Evolutionary conservation across 2,329 filamentous ascomycete species (phyloP), one percentile per base, ranked within the genome.

Genomic region (Pyricularia sp.): DNA sequence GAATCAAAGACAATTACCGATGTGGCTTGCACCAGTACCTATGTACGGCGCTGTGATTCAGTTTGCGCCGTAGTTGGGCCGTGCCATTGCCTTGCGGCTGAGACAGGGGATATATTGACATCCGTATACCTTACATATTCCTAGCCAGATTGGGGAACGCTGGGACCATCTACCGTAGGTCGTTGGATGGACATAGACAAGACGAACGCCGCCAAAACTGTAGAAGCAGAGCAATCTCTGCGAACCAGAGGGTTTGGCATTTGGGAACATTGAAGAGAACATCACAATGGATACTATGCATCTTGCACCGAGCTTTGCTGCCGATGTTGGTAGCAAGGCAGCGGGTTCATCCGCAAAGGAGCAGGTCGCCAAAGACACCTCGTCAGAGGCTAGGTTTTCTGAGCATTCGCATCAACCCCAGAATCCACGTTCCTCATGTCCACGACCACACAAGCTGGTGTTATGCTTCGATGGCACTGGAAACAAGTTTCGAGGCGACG

Each of bases 401-500:
- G 22, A 35, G 22, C 35, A 9, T 16, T 49, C 61, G 10, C 33
- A 44, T 13, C 60, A 28, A 40, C 22, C 61, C 24, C 62, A 63
- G 28, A 30, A 33, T 16, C 33, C 19, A 3, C 26, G 44, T 19
- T 63, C 65, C 28, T 40, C 64, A 28, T 55, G 60, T 19, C 61
- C 57, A 28, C 70, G 67, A 59, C 70, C 72, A 0, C 70, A 73
- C 24, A 86, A 85, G 70, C 78, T 86, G 16, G 78, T 87, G 10
- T 74, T 87, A 0, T 87, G 84, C 69, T 87, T 87, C 64, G 84
- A 87, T 63, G 84, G 84, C 5, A 87, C 84, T 0, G 84, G 84
- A 0, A 87, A 87, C 69, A 86, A 85, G 67, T 87, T 87, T 66
- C 79, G 82, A 59, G 84, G 84, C 10, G 82, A 86, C 63, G 84